Base-by-base conservation (phyloP, 2,329 filamentous ascomycete species). In the Pseudocercospora macadamiae region DNA sequence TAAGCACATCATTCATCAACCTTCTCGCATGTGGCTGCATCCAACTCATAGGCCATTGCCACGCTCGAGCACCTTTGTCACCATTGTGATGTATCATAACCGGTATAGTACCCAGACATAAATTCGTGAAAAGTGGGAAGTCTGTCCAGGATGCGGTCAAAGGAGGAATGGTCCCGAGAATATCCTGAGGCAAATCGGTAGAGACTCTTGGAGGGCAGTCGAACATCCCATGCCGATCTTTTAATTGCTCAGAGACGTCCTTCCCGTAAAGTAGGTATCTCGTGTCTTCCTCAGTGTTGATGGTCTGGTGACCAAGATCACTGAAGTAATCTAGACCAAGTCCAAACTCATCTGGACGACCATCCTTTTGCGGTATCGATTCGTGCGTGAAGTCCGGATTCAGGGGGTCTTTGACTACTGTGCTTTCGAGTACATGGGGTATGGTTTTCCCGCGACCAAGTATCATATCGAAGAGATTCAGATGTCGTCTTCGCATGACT, bases 301-400 rank as follows among this genome's bases (percentile, higher is more conserved):
- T 60, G 14, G 66, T 67, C 42, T 66, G 64, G 8, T 68, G 64
- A 1, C 64, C 64, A 8, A 71, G 65, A 10, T 68, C 64, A 34
- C 62, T 66, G 16, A 57, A 67, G 36, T 69, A 69, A 36, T 71
- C 70, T n/a, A 71, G 37, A 2, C 68, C 68, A 5, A 73, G 69
- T 2, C 66, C 66, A 51, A 68, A 72, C 26, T 73, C 69, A 28
- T 68, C 63, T 4, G 74, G 68, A 1, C 75, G 77, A 55, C 78
- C 75, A 56, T 74, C 79, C 62, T 80, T 78, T 2, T 79, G 49
- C 19, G 59, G 57, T 9, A 64, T 62, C 19, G 66, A 62, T 26
- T 61, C 57, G 19, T 64, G 55, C 6, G 52, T 61, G 56, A 66
- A 68, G 7, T 39, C 48, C 0, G 62, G 62, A n/a, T 66, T 61